A percentile compares a stretch with the other conserved stretches of the same genome.
Conservation (phyloP, 345 rosid species). For the Eucalyptus marginata region DNA sequence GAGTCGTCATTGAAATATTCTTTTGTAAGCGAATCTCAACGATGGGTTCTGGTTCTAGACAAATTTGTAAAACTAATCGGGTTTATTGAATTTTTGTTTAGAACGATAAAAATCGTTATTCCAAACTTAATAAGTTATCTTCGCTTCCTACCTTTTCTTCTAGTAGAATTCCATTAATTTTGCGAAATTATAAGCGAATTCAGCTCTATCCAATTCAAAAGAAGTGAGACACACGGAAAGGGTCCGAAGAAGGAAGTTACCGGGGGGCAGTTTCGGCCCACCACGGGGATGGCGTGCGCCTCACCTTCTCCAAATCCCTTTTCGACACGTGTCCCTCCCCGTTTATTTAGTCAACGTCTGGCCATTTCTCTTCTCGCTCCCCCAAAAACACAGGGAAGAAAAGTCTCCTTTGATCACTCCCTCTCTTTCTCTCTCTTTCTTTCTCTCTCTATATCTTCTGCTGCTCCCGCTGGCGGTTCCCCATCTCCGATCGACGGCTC, state of each 20-base stretch:
- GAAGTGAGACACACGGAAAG: too few species aligned
- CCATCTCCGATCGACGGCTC: not conserved
- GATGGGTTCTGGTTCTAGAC: rapidly evolving
- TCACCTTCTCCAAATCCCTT: not conserved
- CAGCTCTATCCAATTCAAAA: too few species aligned
- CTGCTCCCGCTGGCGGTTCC: not conserved
- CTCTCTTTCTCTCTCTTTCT: not conserved
- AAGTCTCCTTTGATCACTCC: not conserved
- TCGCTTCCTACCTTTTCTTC: not conserved
- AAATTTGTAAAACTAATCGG: rapidly evolving
- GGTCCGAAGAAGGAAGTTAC: too few species aligned
- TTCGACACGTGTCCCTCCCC: not conserved
- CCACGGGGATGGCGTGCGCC: not conserved
- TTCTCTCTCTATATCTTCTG: not conserved
- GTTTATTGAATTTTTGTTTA: not conserved
- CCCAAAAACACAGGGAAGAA: not conserved
- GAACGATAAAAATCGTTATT: rapidly evolving
- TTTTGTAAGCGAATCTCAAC: rapidly evolving
- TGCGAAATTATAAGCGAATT: not conserved
- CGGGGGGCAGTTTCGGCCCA: not conserved
- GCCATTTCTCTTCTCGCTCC: not conserved
- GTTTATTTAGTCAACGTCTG: not conserved
- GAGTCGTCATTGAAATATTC: not conserved
- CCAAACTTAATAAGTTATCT: rapidly evolving
- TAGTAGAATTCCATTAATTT: not conserved